phyloP scores from a whole-genome alignment of 208 protist species.

The Phytomonas sp. region DNA sequence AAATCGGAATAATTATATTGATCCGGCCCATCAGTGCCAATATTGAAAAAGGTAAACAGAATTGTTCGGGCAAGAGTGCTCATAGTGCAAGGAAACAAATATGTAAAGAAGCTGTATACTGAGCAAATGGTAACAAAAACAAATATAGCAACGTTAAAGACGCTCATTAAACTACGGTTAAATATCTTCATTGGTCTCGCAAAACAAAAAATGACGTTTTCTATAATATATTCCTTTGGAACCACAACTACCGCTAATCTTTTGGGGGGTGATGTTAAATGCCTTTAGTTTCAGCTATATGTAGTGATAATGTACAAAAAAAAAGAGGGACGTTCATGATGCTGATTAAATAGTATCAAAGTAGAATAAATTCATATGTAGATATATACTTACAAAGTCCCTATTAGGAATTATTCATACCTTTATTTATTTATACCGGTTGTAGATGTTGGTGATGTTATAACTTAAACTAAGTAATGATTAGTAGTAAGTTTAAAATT shows the following conservation, averaged over 20 bases:
- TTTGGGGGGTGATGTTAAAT: neutral
- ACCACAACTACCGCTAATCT: slow-evolving; percentile 2
- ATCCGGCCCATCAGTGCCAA: slow-evolving; percentile 14
- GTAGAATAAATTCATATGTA: slow-evolving; percentile 14
- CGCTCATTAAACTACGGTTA: slow-evolving; percentile 37
- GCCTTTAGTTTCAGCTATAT: neutral
- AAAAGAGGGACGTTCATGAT: neutral
- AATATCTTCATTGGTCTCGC: slow-evolving; percentile 15
- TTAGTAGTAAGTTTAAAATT: too few species aligned
- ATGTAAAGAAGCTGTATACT: slow-evolving; percentile 59
- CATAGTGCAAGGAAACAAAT: slow-evolving; percentile 64
- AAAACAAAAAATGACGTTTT: slow-evolving; percentile 4
- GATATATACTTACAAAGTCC: slow-evolving; percentile 12
- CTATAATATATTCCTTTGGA: slow-evolving; percentile 1
- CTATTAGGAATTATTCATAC: too few species aligned
- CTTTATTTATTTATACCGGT: too few species aligned
- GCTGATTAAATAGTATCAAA: slow-evolving; percentile 4
- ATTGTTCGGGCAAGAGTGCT: slow-evolving; percentile 17
- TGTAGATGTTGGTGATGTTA: too few species aligned
- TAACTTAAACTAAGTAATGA: too few species aligned
- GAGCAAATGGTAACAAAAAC: slow-evolving; percentile 62
- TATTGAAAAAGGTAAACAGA: slow-evolving; percentile 15
- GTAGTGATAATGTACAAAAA: slow-evolving; percentile 1
- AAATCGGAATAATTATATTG: neutral
- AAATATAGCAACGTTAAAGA: slow-evolving; percentile 43